Conservation (phyloP, 148 eudicot genomes). For the Chenopodium album region DNA sequence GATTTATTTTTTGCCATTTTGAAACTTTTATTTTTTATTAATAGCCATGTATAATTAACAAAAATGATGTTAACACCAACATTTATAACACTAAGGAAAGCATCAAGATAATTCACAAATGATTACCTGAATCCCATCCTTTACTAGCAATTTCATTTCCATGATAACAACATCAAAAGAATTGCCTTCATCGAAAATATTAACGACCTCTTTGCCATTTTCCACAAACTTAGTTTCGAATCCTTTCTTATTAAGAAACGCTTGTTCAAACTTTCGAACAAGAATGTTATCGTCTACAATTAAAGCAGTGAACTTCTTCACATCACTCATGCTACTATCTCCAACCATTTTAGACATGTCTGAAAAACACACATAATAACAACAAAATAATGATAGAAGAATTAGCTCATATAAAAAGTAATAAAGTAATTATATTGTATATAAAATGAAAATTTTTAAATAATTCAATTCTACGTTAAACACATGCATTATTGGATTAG, state of each 20-base stretch:
- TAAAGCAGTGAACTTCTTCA: slow-evolving; percentile 12
- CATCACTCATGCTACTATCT: not conserved
- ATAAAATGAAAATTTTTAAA: too few species aligned
- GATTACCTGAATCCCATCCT: slow-evolving; percentile 32
- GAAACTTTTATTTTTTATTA: too few species aligned
- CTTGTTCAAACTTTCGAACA: slow-evolving; percentile 1
- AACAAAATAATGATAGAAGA: too few species aligned
- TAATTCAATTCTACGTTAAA: too few species aligned
- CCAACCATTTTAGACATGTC: not conserved
- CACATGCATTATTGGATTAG: too few species aligned
- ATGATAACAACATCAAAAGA: slow-evolving; percentile 27
- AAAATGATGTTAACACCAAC: not conserved
- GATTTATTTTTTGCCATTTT: too few species aligned
- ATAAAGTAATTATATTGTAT: too few species aligned
- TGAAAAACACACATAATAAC: not conserved
- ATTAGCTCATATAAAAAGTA: too few species aligned
- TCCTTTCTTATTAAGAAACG: not conserved
- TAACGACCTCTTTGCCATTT: slow-evolving; percentile 28
- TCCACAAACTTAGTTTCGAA: slow-evolving; percentile 14
- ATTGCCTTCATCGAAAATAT: slow-evolving; percentile 15
- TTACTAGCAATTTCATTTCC: slow-evolving; percentile 33
- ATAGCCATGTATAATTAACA: too few species aligned
- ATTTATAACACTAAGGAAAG: too few species aligned
- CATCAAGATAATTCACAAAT: too few species aligned
- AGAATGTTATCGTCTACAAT: slow-evolving; percentile 24